A percentile compares a stretch with the other conserved stretches of the same genome.
Conservation (phyloP, 1,139 yeast species). For the Lodderomyces jiufengensis region DNA sequence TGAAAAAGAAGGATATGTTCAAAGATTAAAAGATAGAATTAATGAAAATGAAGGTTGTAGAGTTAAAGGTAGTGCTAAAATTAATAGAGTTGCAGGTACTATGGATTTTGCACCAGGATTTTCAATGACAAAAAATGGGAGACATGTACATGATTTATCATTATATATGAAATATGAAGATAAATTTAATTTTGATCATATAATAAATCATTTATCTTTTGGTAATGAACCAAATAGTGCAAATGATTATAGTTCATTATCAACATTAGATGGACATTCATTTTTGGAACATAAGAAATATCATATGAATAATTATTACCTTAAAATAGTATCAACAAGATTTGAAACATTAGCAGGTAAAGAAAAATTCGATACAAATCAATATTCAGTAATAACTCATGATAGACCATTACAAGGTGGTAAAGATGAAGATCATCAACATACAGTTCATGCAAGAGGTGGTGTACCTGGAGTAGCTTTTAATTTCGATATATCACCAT, state of each 20-base stretch:
- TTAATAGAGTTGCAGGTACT: conserved; percentile 86
- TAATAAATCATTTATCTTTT: conserved; percentile 76
- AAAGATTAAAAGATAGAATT: conserved; percentile 52
- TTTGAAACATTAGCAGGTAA: conserved; percentile 60
- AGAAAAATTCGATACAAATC: conserved; percentile 71
- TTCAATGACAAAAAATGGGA: conserved; percentile 49
- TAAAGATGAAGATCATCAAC: conserved; percentile 84
- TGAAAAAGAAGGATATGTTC: conserved; percentile 81
- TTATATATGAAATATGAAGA: conserved; percentile 54
- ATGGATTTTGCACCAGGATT: conserved; percentile 95
- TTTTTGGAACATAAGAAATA: conserved; percentile 46
- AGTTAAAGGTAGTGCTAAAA: conserved; percentile 70
- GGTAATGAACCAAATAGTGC: conserved; percentile 48
- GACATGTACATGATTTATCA: conserved; percentile 83
- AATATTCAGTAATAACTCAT: conserved; percentile 87
- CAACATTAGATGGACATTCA: conserved; percentile 66
- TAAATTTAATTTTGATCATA: conserved; percentile 68
- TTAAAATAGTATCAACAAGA: conserved; percentile 89
- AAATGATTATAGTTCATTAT: conserved; percentile 38
- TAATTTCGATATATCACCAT: conserved; percentile 87
- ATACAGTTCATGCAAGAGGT: conserved; percentile 78
- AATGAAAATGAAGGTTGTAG: conserved; percentile 76
- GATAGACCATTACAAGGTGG: conserved; percentile 86
- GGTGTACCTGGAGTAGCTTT: conserved; percentile 90
- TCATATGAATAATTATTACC: conserved; percentile 70